Evolutionary conservation across 345 rosid genomes (phyloP).

Genomic region (Corymbia maculata): DNA sequence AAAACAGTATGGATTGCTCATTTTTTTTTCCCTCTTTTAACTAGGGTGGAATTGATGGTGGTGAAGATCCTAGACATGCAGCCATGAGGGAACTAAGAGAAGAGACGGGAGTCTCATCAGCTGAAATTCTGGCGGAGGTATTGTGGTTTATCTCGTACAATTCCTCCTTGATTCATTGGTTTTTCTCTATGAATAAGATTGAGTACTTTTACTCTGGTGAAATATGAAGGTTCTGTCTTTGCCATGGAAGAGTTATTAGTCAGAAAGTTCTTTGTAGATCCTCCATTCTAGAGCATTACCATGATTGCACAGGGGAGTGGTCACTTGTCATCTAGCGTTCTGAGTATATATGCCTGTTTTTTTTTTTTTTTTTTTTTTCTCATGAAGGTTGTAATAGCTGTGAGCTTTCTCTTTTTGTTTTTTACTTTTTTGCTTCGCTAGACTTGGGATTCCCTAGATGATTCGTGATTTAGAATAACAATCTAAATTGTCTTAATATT

Average conservation of each 20-base stretch:
- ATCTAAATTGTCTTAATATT: background rate
- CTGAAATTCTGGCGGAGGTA: constrained; percentile 76
- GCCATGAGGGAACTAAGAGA: constrained; percentile 84
- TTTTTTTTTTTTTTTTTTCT: background rate
- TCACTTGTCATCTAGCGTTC: background rate
- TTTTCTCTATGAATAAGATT: background rate
- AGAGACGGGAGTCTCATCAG: constrained; percentile 83
- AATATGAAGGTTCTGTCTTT: background rate
- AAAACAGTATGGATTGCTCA: background rate
- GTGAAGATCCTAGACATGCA: constrained; percentile 84
- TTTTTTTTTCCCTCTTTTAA: background rate
- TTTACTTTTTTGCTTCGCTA: background rate
- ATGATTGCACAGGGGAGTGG: background rate
- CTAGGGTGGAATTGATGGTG: constrained; percentile 87
- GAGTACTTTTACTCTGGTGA: background rate
- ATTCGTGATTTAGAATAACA: background rate
- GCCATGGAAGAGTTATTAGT: background rate
- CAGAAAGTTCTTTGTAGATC: background rate
- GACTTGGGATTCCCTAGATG: background rate
- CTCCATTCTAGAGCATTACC: background rate
- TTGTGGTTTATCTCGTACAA: background rate
- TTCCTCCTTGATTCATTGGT: background rate
- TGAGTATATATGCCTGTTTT: background rate
- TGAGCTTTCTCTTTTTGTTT: background rate
- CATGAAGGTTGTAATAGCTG: background rate